phyloP scores from a whole-genome alignment of 2,329 filamentous ascomycete genomes.

The Ceratocystiopsis minuta region DNA sequence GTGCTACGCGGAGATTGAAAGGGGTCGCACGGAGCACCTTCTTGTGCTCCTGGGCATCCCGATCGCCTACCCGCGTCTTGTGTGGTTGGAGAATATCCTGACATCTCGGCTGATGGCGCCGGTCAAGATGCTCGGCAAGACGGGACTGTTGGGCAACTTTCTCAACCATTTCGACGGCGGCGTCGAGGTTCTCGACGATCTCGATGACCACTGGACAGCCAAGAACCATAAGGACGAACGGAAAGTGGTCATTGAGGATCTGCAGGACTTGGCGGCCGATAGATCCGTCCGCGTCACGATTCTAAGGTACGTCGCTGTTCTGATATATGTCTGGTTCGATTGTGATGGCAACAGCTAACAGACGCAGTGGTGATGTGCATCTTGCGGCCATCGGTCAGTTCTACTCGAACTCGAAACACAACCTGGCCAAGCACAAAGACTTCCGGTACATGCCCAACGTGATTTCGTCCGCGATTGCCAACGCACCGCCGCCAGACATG shows the following conservation, averaged over 20 bases:
- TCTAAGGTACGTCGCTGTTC: slow-evolving; percentile 34
- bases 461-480: slow-evolving; percentile 85
- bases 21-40: slow-evolving; percentile 75
- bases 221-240: slow-evolving; percentile 87
- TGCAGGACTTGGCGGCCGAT: slow-evolving; percentile 84
- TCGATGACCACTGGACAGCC: slow-evolving; percentile 95
- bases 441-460: slow-evolving; percentile 95
- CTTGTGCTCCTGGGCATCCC: slow-evolving; percentile 74
- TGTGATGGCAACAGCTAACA: not conserved
- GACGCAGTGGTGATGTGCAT: slow-evolving; percentile 68
- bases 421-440: slow-evolving; percentile 70
- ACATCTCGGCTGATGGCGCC: slow-evolving; percentile 77
- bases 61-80: slow-evolving; percentile 61
- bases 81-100: slow-evolving; percentile 55
- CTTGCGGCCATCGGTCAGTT: slow-evolving; percentile 86
- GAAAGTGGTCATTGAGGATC: slow-evolving; percentile 68
- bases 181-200: slow-evolving; percentile 76
- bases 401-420: slow-evolving; percentile 73
- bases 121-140: slow-evolving; percentile 70
- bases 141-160: slow-evolving; percentile 61
- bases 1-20: slow-evolving; percentile 62
- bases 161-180: slow-evolving; percentile 84
- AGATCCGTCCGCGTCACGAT: slow-evolving; percentile 87
- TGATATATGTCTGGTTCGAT: too few species aligned
- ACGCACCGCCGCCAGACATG: slow-evolving; percentile 72